Percentiles rank a stretch among this genome's conserved stretches.
phyloP scores from a whole-genome alignment of 768 basidiomycete genomes.

The Lactarius tabidus region DNA sequence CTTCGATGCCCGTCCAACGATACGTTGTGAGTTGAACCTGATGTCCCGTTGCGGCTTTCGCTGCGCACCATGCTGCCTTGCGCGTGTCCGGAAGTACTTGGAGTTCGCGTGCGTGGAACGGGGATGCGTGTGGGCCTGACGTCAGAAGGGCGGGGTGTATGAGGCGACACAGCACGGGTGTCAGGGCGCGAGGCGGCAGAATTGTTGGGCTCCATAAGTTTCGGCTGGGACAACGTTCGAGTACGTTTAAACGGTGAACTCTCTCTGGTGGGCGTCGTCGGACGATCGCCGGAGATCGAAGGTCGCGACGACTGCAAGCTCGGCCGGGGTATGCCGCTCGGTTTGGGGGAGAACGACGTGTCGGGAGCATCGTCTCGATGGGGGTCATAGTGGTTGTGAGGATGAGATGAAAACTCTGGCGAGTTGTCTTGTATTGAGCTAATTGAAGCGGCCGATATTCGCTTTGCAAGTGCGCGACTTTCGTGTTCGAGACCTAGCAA shows the following conservation, averaged over 20 bases:
- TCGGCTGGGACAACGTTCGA: conserved; percentile 65
- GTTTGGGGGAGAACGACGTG: conserved; percentile 32
- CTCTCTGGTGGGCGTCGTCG: conserved; percentile 15
- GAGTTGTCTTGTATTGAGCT: conserved; percentile 48
- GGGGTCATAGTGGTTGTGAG: conserved; percentile 27
- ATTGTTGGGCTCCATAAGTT: conserved; percentile 39
- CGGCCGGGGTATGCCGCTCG: conserved; percentile 47
- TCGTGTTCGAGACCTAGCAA: conserved; percentile 71
- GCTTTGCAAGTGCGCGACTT: conserved; percentile 70
- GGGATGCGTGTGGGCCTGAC: conserved; percentile 48
- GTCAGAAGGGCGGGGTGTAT: conserved; percentile 38
- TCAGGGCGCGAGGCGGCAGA: conserved; percentile 35
- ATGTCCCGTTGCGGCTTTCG: conserved; percentile 32
- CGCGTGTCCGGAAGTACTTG: conserved; percentile 40
- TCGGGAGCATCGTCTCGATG: conserved; percentile 26
- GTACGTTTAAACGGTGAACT: conserved; percentile 41
- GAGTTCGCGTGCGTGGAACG: conserved; percentile 39
- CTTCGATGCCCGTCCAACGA: conserved; percentile 1
- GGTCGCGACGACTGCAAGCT: conserved; percentile 39
- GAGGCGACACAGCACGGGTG: conserved; percentile 21
- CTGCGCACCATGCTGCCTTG: conserved; percentile 31
- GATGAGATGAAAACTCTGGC: conserved; percentile 24
- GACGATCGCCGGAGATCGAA: conserved; percentile 28
- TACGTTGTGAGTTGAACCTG: conserved; percentile 6
- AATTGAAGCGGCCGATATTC: conserved; percentile 72